Percentiles rank a stretch among this genome's conserved stretches.
phyloP scores from a whole-genome alignment of 495 filamentous ascomycete genomes.

The Penicillium roqueforti region DNA sequence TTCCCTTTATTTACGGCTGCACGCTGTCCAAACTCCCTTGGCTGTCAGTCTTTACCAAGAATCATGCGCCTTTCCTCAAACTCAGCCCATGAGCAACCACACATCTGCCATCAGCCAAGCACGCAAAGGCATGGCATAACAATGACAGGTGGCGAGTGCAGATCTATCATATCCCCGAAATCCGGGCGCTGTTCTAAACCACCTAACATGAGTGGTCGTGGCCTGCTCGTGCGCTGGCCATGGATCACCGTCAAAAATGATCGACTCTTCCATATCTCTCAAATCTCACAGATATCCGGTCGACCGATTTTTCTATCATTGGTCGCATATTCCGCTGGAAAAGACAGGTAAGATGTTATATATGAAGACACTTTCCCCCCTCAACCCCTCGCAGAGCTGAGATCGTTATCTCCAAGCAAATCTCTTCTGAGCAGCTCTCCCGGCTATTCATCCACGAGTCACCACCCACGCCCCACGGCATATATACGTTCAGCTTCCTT shows the following conservation, averaged over 20 bases:
- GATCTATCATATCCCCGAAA: background rate
- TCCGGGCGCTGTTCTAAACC: background rate
- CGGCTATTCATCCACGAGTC: background rate
- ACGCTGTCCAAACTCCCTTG: background rate
- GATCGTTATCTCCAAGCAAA: background rate
- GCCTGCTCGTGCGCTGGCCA: background rate
- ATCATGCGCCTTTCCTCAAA: background rate
- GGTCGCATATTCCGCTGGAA: background rate
- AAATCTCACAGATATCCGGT: background rate
- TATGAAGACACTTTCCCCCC: background rate
- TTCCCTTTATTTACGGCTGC: background rate
- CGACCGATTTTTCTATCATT: background rate
- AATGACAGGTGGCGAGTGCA: background rate
- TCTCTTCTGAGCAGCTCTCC: background rate
- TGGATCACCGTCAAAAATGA: background rate
- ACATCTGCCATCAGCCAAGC: background rate
- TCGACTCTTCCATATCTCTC: background rate
- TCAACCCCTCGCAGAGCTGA: background rate
- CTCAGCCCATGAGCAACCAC: background rate
- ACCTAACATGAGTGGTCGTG: background rate
- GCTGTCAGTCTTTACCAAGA: background rate
- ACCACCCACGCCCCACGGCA: background rate
- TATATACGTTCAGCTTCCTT: background rate
- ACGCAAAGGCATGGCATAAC: background rate
- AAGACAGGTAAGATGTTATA: background rate